Evolutionary conservation across 1,284 basidiomycete genomes (phyloP), one percentile per base, ranked within the genome.

Genomic region (Ganoderma resinaceum): DNA sequence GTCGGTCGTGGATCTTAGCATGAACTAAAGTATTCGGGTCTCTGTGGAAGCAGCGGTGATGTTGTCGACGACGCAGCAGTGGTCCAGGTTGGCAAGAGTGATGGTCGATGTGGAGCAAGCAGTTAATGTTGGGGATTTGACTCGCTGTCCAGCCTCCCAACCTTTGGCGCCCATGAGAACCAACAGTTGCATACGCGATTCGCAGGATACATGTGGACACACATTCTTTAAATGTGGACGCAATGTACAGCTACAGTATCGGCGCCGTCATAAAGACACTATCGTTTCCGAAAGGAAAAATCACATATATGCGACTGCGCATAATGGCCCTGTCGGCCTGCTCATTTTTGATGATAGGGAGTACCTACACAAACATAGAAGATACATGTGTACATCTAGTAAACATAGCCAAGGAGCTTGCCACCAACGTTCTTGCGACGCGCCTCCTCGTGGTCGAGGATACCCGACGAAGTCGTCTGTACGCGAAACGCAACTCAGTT

Each of bases 401-500:
- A 95, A 68, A 94, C 91, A 79, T 94, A 95, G 74, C 93, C 93
- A 69, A 95, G 82, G 70, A 95, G 86, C 85, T 97, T 97, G 73
- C 95, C 95, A 83, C 95, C 96, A 70, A 96, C 92, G 85, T 99
- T 97, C 88, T 99, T 99, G 81, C 97, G 92, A 86, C 97, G 92
- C 67, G 98, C 98, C 88, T 99, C 97, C 83, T 98, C 96, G 84
- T 99, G 98, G 86, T 99, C 97, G 82, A 99, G 91, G 84, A 99
- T 99, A 78, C 98, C 98, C 63, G 96, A 95, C 60, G 96, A 98
- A 69, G 98, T 99, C 77, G 98, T 97, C 93, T 95, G 70, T 65
- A 53, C n/a, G 33, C n/a, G 14, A 26, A 29, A 12, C 23, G 14
- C 46, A 49, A 2, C 2, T 70, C 16, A 75, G 67, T 9, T 14